Base-by-base conservation (phyloP, 192 early-diverging fungal genomes). In the Mortierella hygrophila region DNA sequence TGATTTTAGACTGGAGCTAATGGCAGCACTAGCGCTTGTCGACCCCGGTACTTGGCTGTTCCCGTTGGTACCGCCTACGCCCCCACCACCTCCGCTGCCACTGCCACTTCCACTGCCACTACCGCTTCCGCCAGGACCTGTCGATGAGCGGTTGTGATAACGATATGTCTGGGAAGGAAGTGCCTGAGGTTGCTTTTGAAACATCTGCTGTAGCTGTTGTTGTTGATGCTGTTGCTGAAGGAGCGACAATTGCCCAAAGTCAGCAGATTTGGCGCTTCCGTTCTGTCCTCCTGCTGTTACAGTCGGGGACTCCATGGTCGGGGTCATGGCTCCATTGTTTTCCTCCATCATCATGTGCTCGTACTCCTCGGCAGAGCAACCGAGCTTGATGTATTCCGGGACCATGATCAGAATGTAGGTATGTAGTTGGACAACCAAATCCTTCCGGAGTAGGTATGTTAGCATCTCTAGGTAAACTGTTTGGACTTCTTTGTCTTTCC, bases 401-500 rank as follows among this genome's bases (percentile, higher is more conserved):
- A 94, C 90, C 69, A 94, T 82, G 35, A 95, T 76, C 26, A 93
- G 72, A 6, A 95, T 88, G 82, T 95, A 97, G 74, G 95, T 96
- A 81, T 98, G 96, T 41, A 96, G 87, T 81, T 99, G 97, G 11
- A 93, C 91, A 29, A 98, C 91, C 9, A 95, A 72, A 41, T 93
- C 92, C 77, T 96, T 92, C 41, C 96, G 91, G 49, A 99, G 89
- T 72, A 99, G 83, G 77, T 94, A 95, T 2, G 94, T 95, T 38
- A 98, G 88, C 41, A 96, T 93, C 68, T 97, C 96, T n/a, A 97
- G 89, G 73, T 97, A 95, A 80, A 95, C 88, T 15, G 92, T 90
- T 23, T 93, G 89, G 4, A 85, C 77, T 63, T 95, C 94, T 72
- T 94, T 96, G 46, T 90, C 87, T 23, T 92, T 92, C 7, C 92